Evolutionary conservation across 129 eudicot species (phyloP).

Genomic region (Smallanthus sonchifolius): DNA sequence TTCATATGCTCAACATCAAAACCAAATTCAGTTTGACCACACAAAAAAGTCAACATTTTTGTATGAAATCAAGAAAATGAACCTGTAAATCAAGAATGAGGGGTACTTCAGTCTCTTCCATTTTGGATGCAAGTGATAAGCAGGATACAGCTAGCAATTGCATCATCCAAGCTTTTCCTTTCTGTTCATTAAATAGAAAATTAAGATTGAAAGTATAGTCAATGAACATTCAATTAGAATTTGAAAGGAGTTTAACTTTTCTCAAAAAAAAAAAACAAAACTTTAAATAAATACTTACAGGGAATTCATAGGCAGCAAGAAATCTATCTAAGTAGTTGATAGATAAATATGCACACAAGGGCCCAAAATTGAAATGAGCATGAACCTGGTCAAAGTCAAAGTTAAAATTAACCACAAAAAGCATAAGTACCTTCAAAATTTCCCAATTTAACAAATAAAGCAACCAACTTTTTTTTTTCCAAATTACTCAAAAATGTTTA

Average conservation of each 20-base stretch:
- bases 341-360: conserved; percentile 51
- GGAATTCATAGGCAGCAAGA: conserved; percentile 61
- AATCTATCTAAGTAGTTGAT: conserved; percentile 62
- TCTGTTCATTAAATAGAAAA: conserved; percentile 23
- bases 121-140: conserved; percentile 60
- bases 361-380: conserved; percentile 56
- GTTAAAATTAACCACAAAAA: conserved; percentile 16
- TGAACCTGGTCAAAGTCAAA: conserved; percentile 45
- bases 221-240: conserved; percentile 10
- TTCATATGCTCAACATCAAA: conserved; percentile 3
- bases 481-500: background rate
- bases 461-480: background rate
- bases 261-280: background rate
- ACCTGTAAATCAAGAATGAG: conserved; percentile 67
- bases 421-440: conserved; percentile 9
- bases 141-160: conserved; percentile 65
- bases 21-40: background rate
- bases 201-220: background rate
- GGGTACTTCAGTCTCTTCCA: conserved; percentile 75
- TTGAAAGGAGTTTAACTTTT: background rate
- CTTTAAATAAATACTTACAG: conserved; percentile 34
- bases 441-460: background rate
- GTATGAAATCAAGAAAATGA: background rate
- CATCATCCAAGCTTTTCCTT: conserved; percentile 71
- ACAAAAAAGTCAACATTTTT: background rate